Evolutionary conservation across 371 early-diverging fungal species (phyloP), one percentile per base, ranked within the genome.

Genomic region (Apophysomyces elegans): DNA sequence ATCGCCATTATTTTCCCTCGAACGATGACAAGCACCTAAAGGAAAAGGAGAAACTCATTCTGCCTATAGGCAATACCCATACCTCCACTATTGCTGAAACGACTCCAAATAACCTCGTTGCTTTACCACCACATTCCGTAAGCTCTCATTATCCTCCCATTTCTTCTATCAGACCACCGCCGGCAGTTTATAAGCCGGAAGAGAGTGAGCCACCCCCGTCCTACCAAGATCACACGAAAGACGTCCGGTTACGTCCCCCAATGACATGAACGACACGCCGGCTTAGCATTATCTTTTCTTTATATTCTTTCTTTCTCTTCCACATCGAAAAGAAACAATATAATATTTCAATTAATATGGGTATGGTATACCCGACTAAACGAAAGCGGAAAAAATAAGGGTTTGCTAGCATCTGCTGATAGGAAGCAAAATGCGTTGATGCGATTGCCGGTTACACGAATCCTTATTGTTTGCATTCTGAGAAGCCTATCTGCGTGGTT

Each of bases 211-310:
- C 73, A 3, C 73, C 73, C 56, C 73, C 73, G 18, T 70, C 73
- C 1, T 73, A 73, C 18, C 73, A 73, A 63, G 73, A 73, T 21
- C 64, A 62, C 36, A 54, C 50, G 12, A 73, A 73, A 64, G 73
- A 73, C 26, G 11, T 64, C 6, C 50, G 56, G 37, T 37, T 73
- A 41, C 69, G 64, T 37, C 35, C 66, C 41, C 21, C 56, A 58
- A 50, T 45, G 54, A 35, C 39, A 65, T 41, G 16, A 59, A 65
- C 16, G 47, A 66, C 16, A 16, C 56, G 16, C 26, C 38, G 35
- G 44, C 61, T 36, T 39, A 36, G 13, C 41, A 36, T 35, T 39
- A 18, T 1, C 5, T 26, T n/a, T 36, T 32, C 9, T 9, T 21
- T 8, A 18, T 35, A 35, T 65, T 50, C 54, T 21, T 50, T 11